Base-by-base conservation (phyloP, 768 basidiomycete genomes). In the Suillus occidentalis region DNA sequence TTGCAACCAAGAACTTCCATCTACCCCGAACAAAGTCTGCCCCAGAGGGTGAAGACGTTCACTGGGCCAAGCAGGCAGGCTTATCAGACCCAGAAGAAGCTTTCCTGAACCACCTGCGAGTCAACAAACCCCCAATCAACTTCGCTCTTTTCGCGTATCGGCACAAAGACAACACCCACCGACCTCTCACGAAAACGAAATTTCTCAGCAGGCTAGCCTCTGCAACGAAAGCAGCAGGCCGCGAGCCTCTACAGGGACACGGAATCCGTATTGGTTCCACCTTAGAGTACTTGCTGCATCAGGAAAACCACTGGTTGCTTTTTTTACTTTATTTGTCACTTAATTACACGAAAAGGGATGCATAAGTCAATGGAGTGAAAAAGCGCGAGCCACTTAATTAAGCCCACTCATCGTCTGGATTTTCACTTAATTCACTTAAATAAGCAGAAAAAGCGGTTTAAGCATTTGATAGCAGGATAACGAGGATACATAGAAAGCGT, bases 281-380 rank as follows among this genome's bases (percentile, higher is more conserved):
- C 0, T 68, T 82, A 0, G 73, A 78, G 63, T 81, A 80, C 65
- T 72, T 82, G 0, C 72, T 81, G 4, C 67, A 71, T n/a, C n/a
- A n/a, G n/a, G n/a, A n/a, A n/a, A n/a, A n/a, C n/a, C n/a, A n/a
- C n/a, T n/a, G n/a, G n/a, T n/a, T n/a, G n/a, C n/a, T n/a, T n/a
- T n/a, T n/a, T n/a, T n/a, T n/a, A n/a, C n/a, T n/a, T n/a, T n/a
- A n/a, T n/a, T n/a, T n/a, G n/a, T n/a, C n/a, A n/a, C n/a, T n/a
- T n/a, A n/a, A n/a, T n/a, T n/a, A n/a, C n/a, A n/a, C n/a, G n/a
- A n/a, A n/a, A n/a, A n/a, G n/a, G n/a, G n/a, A n/a, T n/a, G n/a
- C n/a, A n/a, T n/a, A n/a, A n/a, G n/a, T n/a, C n/a, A n/a, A n/a
- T n/a, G n/a, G n/a, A n/a, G n/a, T n/a, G n/a, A n/a, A n/a, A n/a